phyloP scores from a whole-genome alignment of 2,329 filamentous ascomycete genomes.

The Erysiphe pisi region DNA sequence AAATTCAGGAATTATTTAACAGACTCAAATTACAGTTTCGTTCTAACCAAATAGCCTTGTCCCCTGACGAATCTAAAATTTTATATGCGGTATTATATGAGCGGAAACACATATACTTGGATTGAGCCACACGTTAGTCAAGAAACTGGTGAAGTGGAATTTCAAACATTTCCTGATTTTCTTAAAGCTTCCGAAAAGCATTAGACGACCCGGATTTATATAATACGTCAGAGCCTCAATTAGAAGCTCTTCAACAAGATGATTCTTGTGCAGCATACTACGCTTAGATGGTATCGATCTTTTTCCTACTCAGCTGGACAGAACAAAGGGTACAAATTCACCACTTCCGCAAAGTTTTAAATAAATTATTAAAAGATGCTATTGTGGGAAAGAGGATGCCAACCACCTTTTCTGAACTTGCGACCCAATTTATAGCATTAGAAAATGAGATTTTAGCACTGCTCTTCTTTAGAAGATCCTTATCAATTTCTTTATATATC shows the following conservation, averaged over 20 bases:
- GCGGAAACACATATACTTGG: neutral
- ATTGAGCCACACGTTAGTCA: neutral
- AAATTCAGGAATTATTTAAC: constrained; percentile 7
- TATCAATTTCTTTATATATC: too few relatives aligned
- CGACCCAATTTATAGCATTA: too few relatives aligned
- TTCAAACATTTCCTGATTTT: neutral
- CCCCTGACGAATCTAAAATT: constrained; percentile 4
- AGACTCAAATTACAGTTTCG: constrained; percentile 6
- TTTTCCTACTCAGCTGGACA: too few relatives aligned
- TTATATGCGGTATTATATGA: neutral
- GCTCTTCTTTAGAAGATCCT: too few relatives aligned
- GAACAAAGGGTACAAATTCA: neutral
- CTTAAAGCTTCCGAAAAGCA: neutral
- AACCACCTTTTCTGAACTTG: too few relatives aligned
- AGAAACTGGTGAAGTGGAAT: neutral
- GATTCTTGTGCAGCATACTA: neutral
- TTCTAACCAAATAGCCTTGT: neutral
- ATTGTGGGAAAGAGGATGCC: too few relatives aligned
- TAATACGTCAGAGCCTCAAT: neutral
- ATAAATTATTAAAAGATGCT: too few relatives aligned
- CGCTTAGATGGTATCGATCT: neutral
- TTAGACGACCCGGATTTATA: constrained; percentile 19
- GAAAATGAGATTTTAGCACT: too few relatives aligned
- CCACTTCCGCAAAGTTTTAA: too few relatives aligned
- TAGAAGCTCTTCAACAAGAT: neutral